These are phyloP conservation scores for Salix dunnii DNA, from an alignment of 345 rosid genomes.

Conservation along the genomic window DNA sequence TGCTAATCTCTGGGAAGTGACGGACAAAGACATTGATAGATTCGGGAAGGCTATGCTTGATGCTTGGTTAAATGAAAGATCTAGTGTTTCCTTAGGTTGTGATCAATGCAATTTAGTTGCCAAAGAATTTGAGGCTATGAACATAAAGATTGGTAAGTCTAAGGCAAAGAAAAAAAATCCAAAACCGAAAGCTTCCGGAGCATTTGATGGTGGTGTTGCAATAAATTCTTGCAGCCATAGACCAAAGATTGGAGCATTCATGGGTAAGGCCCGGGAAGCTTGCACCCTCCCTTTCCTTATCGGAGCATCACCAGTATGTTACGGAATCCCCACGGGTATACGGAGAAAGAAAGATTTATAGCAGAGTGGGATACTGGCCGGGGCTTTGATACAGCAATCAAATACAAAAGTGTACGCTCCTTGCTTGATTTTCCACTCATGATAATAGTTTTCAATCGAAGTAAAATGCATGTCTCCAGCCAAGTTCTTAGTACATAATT, in stretches of 20 bases:
- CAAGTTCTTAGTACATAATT: too few relatives aligned
- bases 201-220: conserved; percentile 13
- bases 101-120: conserved; percentile 41
- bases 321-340: conserved; percentile 89
- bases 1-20: conserved; percentile 91
- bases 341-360: conserved; percentile 41
- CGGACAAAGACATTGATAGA: conserved; percentile 88
- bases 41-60: conserved; percentile 76
- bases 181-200: conserved; percentile 35
- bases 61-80: conserved; percentile 75
- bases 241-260: conserved; percentile 68
- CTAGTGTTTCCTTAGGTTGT: conserved; percentile 35
- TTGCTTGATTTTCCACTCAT: too few relatives aligned
- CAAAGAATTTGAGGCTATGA: conserved; percentile 53
- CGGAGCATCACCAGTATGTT: conserved; percentile 95
- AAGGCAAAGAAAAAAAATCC: conserved; percentile 38
- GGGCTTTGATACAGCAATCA: neutral
- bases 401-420: too few relatives aligned
- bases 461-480: too few relatives aligned
- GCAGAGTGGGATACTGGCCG: neutral
- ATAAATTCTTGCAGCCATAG: conserved; percentile 41
- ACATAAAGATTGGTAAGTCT: conserved; percentile 33
- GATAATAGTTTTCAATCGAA: too few relatives aligned
- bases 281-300: conserved; percentile 67
- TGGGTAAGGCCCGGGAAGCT: conserved; percentile 68